Base-by-base conservation (phyloP, 148 eudicot genomes). In the Dianthus caryophyllus region DNA sequence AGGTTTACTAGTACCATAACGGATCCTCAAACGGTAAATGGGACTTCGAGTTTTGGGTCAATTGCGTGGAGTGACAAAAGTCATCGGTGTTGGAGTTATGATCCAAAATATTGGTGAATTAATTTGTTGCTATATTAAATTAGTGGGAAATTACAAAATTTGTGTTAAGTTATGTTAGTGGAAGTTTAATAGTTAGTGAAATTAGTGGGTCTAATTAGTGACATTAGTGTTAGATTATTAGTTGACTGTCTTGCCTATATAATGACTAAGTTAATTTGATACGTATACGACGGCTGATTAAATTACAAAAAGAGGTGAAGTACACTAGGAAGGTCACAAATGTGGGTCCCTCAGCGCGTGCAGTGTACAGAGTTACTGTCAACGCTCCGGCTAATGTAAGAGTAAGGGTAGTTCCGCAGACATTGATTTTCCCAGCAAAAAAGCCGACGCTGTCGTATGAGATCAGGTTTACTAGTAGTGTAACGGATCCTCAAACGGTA, bases 51-150 rank as follows among this genome's bases (percentile, higher is more conserved):
- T 29, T 89, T 84, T 50, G 98, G 98, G n/a, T 81, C 95, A 2
- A 80, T 93, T 0, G 95, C 81, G 66, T 93, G 98, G 98, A 77
- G 63, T 2, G 96, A 89, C 63, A 91, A 91, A 39, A 65, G 67
- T 60, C 95, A 89, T 57, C 30, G 9, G 0, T 95, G 87, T 25
- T 83, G 89, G 71, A 93, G 96, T 72, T n/a, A n/a, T n/a, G n/a
- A n/a, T n/a, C n/a, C n/a, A n/a, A n/a, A n/a, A n/a, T n/a, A n/a
- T n/a, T n/a, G n/a, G n/a, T n/a, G n/a, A n/a, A n/a, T n/a, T n/a
- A n/a, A n/a, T n/a, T n/a, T n/a, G n/a, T n/a, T n/a, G n/a, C n/a
- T n/a, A n/a, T n/a, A n/a, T n/a, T n/a, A n/a, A n/a, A n/a, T n/a
- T n/a, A n/a, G n/a, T n/a, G n/a, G n/a, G n/a, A n/a, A n/a, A n/a